Evolutionary conservation across 257 asterid genomes (phyloP), one percentile per base, ranked within the genome.

Genomic region (Przewalskia tangutica): DNA sequence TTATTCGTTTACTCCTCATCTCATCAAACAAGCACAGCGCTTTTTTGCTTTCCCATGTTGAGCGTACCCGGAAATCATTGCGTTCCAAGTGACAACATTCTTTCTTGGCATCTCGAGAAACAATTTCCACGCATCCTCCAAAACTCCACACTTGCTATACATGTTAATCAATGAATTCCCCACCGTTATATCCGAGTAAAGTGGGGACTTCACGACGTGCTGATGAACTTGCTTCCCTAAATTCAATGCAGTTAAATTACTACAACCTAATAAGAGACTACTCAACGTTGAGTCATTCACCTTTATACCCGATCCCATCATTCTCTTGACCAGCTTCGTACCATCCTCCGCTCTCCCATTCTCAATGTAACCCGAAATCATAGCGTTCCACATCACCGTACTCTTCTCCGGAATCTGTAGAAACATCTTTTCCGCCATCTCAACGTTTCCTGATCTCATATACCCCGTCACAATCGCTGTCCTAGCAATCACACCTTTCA

Each of bases 21-120:
- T 86, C 90, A 44, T 83, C 70, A 78, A 94, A 94, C 88, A 94
- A 81, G 77, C 16, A 0, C 13, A 94, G 93, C 27, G 98, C 93
- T 79, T 86, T 86, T 20, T 85, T 80, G 34, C 97, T 89, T 36
- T 81, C 82, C 98, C 97, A 4, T 94, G 95, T 68, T 94, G 97
- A n/a, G 98, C 98, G 85, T 83, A 91, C 44, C 98, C 97, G 14
- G 97, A 94, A 78, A 92, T 93, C 97, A 94, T 94, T 8, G 97
- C 92, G 42, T 94, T 94, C 97, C 97, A 94, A 70, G 94, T 89
- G 79, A 92, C 95, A 66, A 86, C 84, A 44, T 92, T 97, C 90
- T 87, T 92, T 71, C 42, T 38, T 2, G 89, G 77, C 94, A 91
- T 94, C 85, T 89, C 92, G 78, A 40, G 66, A 79, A 94, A 94